Base-by-base conservation (phyloP, 2,329 filamentous ascomycete species). In the Beauveria asiatica region DNA sequence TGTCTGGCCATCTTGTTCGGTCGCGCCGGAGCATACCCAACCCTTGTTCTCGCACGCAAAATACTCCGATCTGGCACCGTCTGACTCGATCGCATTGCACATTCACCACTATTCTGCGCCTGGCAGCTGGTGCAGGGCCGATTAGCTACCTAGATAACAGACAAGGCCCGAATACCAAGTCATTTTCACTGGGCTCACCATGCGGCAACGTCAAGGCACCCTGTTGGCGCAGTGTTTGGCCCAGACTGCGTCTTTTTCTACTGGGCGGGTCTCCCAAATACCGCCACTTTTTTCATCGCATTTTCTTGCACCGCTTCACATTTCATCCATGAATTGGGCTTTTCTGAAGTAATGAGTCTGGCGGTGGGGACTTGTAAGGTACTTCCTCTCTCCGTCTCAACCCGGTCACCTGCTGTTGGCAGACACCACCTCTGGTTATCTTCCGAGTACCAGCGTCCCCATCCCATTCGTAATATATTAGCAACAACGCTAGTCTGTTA, bases 141-240 rank as follows among this genome's bases (percentile, higher is more conserved):
- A 51, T 53, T 17, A 59, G 5, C 19, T 44, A 19, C 10, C 6
- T 7, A 33, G 42, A 37, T 45, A 39, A 23, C 49, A 59, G 16
- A 53, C 57, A 59, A 59, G 57, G 57, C 57, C 57, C 57, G 57
- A 59, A 59, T 59, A 54, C 11, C 42, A 37, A 55, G 25, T 59
- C 57, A 52, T 37, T 45, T 51, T 52, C 25, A 9, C 45, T 5
- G 13, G 25, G n/a, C 27, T 44, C 19, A 45, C 8, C 57, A 59
- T 59, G 57, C 57, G 48, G 48, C 57, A 33, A 41, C 27, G 23
- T 48, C 49, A 45, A 53, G 33, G 39, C 57, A 53, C 50, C 50
- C 41, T 59, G 49, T 59, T 59, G 49, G 49, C 42, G 52, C 41
- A 30, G 39, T 39, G 9, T 30, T 9, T 5, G 21, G 30, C 21